These are phyloP conservation scores for Clonostachys rosea DNA, from an alignment of 2,329 filamentous ascomycete species.

Conservation along the genomic window DNA sequence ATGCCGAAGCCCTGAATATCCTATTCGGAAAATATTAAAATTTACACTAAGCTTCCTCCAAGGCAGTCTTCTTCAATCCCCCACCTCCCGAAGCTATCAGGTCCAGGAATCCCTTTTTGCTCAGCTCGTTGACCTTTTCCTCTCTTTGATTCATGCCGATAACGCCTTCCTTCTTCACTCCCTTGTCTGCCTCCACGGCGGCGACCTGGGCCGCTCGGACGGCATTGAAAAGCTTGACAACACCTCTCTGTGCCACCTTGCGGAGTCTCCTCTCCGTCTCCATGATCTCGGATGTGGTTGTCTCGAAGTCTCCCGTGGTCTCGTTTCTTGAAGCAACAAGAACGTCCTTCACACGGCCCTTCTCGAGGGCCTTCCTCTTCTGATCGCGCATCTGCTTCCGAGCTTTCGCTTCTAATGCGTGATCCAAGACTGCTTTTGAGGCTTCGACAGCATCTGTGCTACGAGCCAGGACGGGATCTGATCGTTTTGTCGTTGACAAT, in stretches of 20 bases:
- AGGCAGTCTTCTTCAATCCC: slow-evolving; percentile 50
- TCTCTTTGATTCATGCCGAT: slow-evolving; percentile 77
- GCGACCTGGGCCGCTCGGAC: slow-evolving; percentile 90
- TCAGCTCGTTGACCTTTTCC: slow-evolving; percentile 92
- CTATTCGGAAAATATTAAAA: neutral
- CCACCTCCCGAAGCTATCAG: slow-evolving; percentile 69
- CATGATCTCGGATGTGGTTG: slow-evolving; percentile 48
- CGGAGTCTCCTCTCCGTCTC: slow-evolving; percentile 76
- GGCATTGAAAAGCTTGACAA: slow-evolving; percentile 94
- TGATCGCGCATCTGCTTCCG: slow-evolving; percentile 74
- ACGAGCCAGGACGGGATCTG: slow-evolving; percentile 87
- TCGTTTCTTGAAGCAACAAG: slow-evolving; percentile 58
- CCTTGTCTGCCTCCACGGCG: slow-evolving; percentile 70
- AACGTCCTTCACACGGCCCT: slow-evolving; percentile 84
- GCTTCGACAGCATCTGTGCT: slow-evolving; percentile 70
- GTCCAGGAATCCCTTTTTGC: slow-evolving; percentile 92
- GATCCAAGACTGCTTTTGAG: slow-evolving; percentile 67
- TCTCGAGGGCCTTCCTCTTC: slow-evolving; percentile 74
- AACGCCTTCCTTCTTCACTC: slow-evolving; percentile 65
- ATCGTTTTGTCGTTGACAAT: slow-evolving; percentile 72
- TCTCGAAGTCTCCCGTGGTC: slow-evolving; percentile 31
- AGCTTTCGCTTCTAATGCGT: slow-evolving; percentile 77
- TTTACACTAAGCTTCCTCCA: slow-evolving; percentile 46
- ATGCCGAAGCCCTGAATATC: neutral
- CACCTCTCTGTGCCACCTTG: slow-evolving; percentile 88